Base-by-base conservation (phyloP, 257 asterid genomes). In the Ophiorrhiza pumila region DNA sequence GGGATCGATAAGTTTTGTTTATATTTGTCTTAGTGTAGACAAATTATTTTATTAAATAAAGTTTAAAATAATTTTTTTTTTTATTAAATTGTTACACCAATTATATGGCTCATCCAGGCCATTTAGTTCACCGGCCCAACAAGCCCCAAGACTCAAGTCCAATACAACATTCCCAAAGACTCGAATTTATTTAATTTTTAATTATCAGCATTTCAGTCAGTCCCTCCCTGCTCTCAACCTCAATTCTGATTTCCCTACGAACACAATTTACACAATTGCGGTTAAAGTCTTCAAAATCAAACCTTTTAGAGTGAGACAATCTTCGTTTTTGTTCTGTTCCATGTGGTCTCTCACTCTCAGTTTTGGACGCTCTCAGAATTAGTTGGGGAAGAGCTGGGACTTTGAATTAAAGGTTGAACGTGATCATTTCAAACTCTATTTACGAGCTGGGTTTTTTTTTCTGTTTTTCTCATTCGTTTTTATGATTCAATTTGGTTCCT, bases 241-340 rank as follows among this genome's bases (percentile, higher is more conserved):
- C 47, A 34, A n/a, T n/a, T n/a, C n/a, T n/a, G n/a, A n/a, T 12
- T 50, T 50, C 39, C 50, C 18, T n/a, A 4, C 63, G 32, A 50
- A 32, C 41, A 47, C 45, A n/a, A 57, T 69, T 11, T n/a, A n/a
- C n/a, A 35, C n/a, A 39, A 64, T 64, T n/a, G n/a, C n/a, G 13
- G 57, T 68, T n/a, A 32, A 66, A 32, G 34, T n/a, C 68, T 69
- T 50, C 49, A 32, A 34, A 69, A 69, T 50, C 72, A 55, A 69
- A 69, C 61, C 72, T 42, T 5, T 50, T 27, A 49, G 31, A 50
- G 4, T 32, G 42, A 22, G 29, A 68, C 46, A 47, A 50, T 52
- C 49, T 10, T 17, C 66, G 14, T 60, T 13, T 63, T 37, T 1
- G 25, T 18, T 8, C 10, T 32, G 4, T 2, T 55, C 7, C 32